Conservation (phyloP, 2,329 filamentous ascomycete genomes). For the Fusarium coffeatum region DNA sequence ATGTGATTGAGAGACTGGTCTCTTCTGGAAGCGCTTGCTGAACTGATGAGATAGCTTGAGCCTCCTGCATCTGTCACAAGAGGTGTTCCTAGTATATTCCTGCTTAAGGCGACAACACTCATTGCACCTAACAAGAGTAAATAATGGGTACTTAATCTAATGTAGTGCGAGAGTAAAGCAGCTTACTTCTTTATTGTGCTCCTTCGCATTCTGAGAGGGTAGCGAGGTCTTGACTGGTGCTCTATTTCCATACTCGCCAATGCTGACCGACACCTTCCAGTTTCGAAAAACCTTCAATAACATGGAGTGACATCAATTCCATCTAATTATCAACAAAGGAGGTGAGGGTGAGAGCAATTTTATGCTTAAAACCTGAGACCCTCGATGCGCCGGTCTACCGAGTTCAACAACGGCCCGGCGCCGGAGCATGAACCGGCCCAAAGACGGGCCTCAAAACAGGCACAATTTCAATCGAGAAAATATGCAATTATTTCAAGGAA, state of each 20-base stretch:
- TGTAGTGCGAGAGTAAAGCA: too few relatives aligned
- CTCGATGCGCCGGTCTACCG: neutral
- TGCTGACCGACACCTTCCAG: neutral
- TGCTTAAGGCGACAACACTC: conserved; percentile 39
- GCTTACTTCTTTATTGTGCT: conserved; percentile 19
- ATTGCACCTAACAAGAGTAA: conserved; percentile 26
- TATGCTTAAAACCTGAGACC: conserved; percentile 5
- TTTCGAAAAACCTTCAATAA: neutral
- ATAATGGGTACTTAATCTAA: neutral
- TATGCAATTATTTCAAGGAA: neutral
- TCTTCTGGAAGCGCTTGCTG: conserved; percentile 30
- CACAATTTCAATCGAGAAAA: neutral
- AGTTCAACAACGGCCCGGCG: conserved; percentile 19
- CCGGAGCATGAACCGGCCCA: conserved; percentile 17
- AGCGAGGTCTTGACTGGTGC: neutral
- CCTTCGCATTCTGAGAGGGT: conserved; percentile 2
- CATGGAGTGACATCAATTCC: neutral
- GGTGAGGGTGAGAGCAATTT: neutral
- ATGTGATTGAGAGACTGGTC: conserved; percentile 1
- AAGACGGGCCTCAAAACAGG: conserved; percentile 3
- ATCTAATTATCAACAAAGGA: neutral
- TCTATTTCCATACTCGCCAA: conserved; percentile 4
- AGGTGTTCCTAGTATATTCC: conserved; percentile 33
- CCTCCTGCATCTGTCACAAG: conserved; percentile 39
- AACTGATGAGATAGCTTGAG: conserved; percentile 25